Conservation (phyloP, 139 green algal genomes). For the Chlamydomonas schloesseri region DNA sequence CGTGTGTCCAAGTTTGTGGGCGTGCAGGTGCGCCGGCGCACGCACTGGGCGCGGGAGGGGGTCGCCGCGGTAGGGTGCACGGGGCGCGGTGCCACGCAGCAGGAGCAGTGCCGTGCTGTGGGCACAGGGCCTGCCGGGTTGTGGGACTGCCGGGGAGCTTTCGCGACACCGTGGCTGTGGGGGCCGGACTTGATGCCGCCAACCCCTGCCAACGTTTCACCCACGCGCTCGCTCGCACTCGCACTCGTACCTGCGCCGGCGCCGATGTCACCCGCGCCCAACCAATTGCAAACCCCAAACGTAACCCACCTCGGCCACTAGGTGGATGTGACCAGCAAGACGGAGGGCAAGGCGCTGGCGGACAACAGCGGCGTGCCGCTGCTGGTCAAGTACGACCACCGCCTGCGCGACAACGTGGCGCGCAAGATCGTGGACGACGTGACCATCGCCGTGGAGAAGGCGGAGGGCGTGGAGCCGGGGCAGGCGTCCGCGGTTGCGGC, state of each 20-base stretch:
- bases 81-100: too few relatives aligned
- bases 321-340: conserved; percentile 96
- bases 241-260: too few relatives aligned
- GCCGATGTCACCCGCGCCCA: too few relatives aligned
- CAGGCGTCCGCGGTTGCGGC: not conserved
- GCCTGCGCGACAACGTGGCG: conserved; percentile 82
- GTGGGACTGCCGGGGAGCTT: too few relatives aligned
- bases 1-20: conserved; percentile 93
- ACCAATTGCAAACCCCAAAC: too few relatives aligned
- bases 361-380: conserved; percentile 74
- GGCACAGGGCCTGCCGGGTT: conserved; percentile 24
- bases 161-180: too few relatives aligned
- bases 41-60: not conserved
- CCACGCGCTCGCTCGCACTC: too few relatives aligned
- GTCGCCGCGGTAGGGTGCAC: too few relatives aligned
- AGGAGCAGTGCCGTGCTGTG: not conserved
- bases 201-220: too few relatives aligned
- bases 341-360: conserved; percentile 84
- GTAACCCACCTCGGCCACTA: too few relatives aligned
- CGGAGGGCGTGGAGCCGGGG: conserved; percentile 43
- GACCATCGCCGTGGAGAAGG: conserved; percentile 76
- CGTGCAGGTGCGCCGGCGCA: conserved; percentile 67
- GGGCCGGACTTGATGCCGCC: too few relatives aligned
- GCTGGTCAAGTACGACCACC: conserved; percentile 91
- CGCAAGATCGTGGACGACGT: conserved; percentile 89